These are phyloP conservation scores for Ascochyta lentis DNA, from an alignment of 2,329 filamentous ascomycete species.

Conservation along the genomic window DNA sequence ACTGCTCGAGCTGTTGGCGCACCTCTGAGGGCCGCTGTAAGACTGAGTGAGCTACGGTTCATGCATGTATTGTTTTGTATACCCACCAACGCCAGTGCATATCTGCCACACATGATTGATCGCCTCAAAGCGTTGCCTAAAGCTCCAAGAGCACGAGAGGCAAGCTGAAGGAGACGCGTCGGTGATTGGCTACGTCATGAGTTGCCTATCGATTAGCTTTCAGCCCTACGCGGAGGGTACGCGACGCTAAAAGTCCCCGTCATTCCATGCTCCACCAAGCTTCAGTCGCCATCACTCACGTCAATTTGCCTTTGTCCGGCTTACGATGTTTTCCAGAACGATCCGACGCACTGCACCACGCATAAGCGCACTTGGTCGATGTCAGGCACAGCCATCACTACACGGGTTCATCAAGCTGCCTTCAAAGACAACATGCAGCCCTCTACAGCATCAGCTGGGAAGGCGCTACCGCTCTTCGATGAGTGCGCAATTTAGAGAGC, in stretches of 20 bases:
- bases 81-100: conserved; percentile 67
- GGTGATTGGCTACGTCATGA: conserved; percentile 46
- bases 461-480: conserved; percentile 40
- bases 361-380: conserved; percentile 29
- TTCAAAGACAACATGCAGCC: conserved; percentile 32
- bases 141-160: conserved; percentile 1
- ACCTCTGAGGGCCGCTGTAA: conserved; percentile 76
- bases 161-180: conserved; percentile 24
- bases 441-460: conserved; percentile 33
- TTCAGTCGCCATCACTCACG: conserved; percentile 16
- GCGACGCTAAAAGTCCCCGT: conserved; percentile 39
- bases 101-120: conserved; percentile 70
- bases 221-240: conserved; percentile 38
- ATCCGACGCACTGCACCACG: conserved; percentile 35
- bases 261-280: conserved; percentile 27
- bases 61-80: background rate
- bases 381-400: conserved; percentile 32
- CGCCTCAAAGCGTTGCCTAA: conserved; percentile 27
- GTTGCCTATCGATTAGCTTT: conserved; percentile 14
- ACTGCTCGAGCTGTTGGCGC: conserved; percentile 73
- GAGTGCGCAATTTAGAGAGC: conserved; percentile 36
- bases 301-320: conserved; percentile 23
- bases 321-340: conserved; percentile 48
- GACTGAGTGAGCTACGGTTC: conserved; percentile 16
- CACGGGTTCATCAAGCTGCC: conserved; percentile 30